Evolutionary conservation across 1,139 yeast genomes (phyloP), one percentile per base, ranked within the genome.

Genomic region (Geotrichum aggregatum): DNA sequence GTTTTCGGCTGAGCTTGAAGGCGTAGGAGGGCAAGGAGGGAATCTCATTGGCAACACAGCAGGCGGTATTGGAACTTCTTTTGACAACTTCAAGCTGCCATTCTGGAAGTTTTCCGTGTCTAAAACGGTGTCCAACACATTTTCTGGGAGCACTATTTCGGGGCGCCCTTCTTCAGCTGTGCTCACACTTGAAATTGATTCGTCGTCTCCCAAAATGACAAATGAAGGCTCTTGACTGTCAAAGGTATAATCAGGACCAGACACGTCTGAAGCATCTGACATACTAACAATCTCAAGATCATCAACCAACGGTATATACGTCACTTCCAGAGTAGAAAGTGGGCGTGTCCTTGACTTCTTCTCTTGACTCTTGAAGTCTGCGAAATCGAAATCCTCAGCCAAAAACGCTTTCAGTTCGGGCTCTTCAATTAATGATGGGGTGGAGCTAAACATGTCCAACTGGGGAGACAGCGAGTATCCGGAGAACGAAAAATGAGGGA

Each of bases 331-430:
- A 13, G 22, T 39, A 3, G 42, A 39, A 13, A 39, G 30, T 4
- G 42, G 42, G n/a, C 42, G 28, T 18, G 21, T 11, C 10, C 19
- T n/a, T 16, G 18, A 18, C 6, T 24, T 14, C 2, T 10, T n/a
- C 3, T 19, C 28, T 13, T 5, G 30, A 18, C 19, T 10, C 21
- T 8, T 18, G 13, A 4, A 7, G 7, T 28, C 35, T 4, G 24
- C 5, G 18, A 41, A 41, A 16, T 41, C 44, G 16, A 41, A 41
- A 14, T 36, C 34, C 2, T 48, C 44, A n/a, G 18, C 24, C 55
- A 52, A 38, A 24, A 40, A 52, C 1, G 36, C 36, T 18, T 49
- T 41, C n/a, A 52, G 42, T 26, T 52, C 53, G 5, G 53, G 51
- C 16, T 33, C 44, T 19, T 52, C 55, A 42, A 43, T 38, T n/a